Base-by-base conservation (phyloP, 306 rosid species). In the Vigna hirtella region DNA sequence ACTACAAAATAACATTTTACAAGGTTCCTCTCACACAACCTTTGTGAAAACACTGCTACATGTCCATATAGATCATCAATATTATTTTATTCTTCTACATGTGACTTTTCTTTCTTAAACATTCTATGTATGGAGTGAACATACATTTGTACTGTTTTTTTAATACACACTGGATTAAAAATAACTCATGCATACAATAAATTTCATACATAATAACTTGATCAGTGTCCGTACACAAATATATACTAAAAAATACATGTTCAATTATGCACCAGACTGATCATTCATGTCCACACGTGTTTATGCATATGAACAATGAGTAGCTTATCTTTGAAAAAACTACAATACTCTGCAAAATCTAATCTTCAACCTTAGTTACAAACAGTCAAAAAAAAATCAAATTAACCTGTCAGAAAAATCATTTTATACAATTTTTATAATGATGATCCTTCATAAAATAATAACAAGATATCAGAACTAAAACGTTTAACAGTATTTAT, bases 191-290 rank as follows among this genome's bases (percentile, higher is more conserved):
- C 63, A 75, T 7, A 47, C 51, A 7, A 15, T 30, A 61, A 49
- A 62, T 75, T 61, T 75, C 50, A 75, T 75, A 18, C 62, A 48
- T 9, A 47, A 59, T 74, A 61, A 45, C 28, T 59, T 16, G 1
- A 62, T 6, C 71, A 61, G 51, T 62, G 49, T 62, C 71, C 36
- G 62, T 75, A 62, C 72, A 62, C 0, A 61, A 10, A 26, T 43
- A 7, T 36, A 42, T 0, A 24, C 59, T 73, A 34, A 42, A 1
- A 11, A 26, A 17, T 51, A 32, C 10, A 71, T 51, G 40, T 43
- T 26, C 24, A 13, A 73, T 40, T 42, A 42, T 40, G 13, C 45
- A 9, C 9, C 52, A 6, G 16, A 52, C 62, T 16, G 6, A 45
- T 26, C 49, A 43, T 45, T 66, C 34, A 40, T 64, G 28, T 43